Evolutionary conservation across 2,329 filamentous ascomycete species (phyloP), one percentile per base, ranked within the genome.

Genomic region (Phyllosticta ampelicida): DNA sequence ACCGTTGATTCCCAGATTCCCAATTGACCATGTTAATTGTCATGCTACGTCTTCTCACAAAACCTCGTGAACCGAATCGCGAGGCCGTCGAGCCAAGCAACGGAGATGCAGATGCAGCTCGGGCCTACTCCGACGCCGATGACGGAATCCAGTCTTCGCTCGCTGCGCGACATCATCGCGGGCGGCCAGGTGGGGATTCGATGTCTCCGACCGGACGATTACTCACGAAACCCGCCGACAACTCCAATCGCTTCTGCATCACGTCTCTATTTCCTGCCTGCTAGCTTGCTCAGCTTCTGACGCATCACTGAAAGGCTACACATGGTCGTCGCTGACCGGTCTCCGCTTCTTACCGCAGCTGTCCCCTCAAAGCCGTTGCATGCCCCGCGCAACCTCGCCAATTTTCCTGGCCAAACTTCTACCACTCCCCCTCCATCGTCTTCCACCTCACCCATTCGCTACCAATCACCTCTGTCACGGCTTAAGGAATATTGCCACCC

Each of bases 171-270:
- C 36, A 44, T 44, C 36, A 44, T 44, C 13, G 36, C 36, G n/a
- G 11, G 30, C 50, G 10, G 50, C 55, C 11, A 53, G 36, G 55
- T 58, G 55, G 55, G 55, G 55, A 53, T 23, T 44, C 18, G 29
- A 49, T 10, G 36, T 49, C 55, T 48, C 55, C 19, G 51, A 20
- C 49, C 56, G 56, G 56, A 54, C 50, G 51, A 54, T 58, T 54
- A 54, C 54, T 58, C 56, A 51, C 52, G 50, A 36, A 26, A n/a
- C 54, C 23, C 51, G 54, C 54, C 54, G 54, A 44, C 56, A 51
- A 50, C 56, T 51, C 50, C 56, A 44, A 52, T 51, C 56, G 50
- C 54, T 51, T 53, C 51, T 26, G 13, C 52, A 50, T 51, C 51
- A 19, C 51, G 30, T 21, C 29, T n/a, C 16, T 11, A 36, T 51